These are phyloP conservation scores for Microstegium vimineum DNA, from an alignment of 176 grass and related monocot species.

Conservation along the genomic window DNA sequence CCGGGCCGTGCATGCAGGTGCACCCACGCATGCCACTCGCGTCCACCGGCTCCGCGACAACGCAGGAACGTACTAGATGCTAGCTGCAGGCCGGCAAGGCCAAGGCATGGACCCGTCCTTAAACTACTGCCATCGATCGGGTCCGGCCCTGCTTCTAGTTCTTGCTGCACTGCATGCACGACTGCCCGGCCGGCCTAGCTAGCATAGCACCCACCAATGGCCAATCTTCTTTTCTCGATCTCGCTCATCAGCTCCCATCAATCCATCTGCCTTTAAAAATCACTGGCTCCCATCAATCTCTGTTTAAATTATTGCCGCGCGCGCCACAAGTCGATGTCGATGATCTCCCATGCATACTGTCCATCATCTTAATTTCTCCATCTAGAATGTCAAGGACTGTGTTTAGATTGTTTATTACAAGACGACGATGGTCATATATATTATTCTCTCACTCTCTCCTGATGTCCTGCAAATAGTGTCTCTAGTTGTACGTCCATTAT, in stretches of 20 bases:
- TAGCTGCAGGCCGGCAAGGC: neutral
- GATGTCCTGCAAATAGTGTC: no score
- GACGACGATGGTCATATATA: no score
- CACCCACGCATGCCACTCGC: slow-evolving; percentile 36
- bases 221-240: neutral
- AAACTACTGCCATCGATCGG: neutral
- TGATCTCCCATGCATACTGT: neutral
- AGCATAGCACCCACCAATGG: neutral
- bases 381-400: neutral
- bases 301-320: neutral
- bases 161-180: neutral
- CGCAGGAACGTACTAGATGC: neutral
- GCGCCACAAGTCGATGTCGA: neutral
- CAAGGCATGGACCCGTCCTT: slow-evolving; percentile 4
- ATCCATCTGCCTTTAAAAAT: neutral
- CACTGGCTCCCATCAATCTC: neutral
- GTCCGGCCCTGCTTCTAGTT: no score
- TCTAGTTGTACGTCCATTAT: no score
- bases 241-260: neutral
- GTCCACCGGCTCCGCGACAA: slow-evolving; percentile 39
- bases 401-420: no score
- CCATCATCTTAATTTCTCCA: neutral
- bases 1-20: no score
- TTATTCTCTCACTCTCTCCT: no score
- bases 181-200: no score